Base-by-base conservation (phyloP, 352 stramenopile species). In the Phytophthora capsici region DNA sequence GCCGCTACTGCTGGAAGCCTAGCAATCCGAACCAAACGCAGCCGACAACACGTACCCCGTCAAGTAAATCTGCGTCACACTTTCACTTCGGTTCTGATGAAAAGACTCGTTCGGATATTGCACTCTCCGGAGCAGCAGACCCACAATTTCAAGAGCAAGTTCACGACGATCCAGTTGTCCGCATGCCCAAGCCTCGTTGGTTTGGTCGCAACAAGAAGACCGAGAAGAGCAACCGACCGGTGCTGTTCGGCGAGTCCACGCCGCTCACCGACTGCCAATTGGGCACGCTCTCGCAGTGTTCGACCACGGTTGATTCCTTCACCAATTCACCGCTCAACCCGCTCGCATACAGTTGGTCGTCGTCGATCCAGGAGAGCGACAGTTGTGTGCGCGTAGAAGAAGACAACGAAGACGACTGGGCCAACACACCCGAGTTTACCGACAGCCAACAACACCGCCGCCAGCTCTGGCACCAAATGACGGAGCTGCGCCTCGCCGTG, bases 391-490 rank as follows among this genome's bases (percentile, higher is more conserved):
- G 65, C 0, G 69, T 74, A n/a, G 69, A 74, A 19, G 69, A 77
- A 47, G 69, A 58, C 45, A 51, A 69, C 34, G 69, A 74, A 30
- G 65, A 71, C 1, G 69, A 77, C 45, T 74, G 69, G 69, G 46
- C 65, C 25, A 52, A 69, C 12, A 74, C 69, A 9, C 65, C 69
- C 12, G 64, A 73, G 40, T 77, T 74, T 51, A 69, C 64, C 8
- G 55, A 77, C 1, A 67, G 46, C n/a, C 69, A 77, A 23, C 64
- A 61, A 22, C 38, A 68, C 17, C 69, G 65, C 20, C 60, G 54
- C 43, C 50, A 68, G 4, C 69, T 77, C 9, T 77, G 69, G 57
- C 53, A 77, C 26, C 75, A 83, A 46, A 83, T 83, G 71, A 71
- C 70, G 23, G 62, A 81, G 63, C 66, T 83, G 54, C 72, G 69